Base-by-base conservation (phyloP, 176 grass and related monocot genomes). In the Rhynchospora breviuscula region DNA sequence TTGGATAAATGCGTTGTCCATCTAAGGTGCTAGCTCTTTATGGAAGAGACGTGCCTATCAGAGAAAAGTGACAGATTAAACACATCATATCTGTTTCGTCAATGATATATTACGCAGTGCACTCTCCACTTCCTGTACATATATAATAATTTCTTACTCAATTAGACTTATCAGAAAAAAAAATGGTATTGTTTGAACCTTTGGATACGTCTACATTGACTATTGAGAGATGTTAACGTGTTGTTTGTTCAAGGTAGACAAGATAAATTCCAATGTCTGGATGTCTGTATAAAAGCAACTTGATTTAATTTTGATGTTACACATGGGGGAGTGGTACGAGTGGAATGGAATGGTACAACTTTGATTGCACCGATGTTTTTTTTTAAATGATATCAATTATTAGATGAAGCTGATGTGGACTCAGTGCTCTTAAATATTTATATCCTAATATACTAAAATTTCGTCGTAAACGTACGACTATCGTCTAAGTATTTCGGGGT, bases 211-310 rank as follows among this genome's bases (percentile, higher is more conserved):
- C 15, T 21, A 25, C 11, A 51, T 74, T 74, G 19, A 26, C 35
- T 40, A 40, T 76, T 76, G 49, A 53, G 23, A 11, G 72, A 52
- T 76, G 23, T 53, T 76, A 29, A 23, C 48, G 26, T 56, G 26
- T 56, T 14, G 22, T 56, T 76, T 56, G 48, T 31, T 76, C 23
- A 54, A 52, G 72, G 19, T 76, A 76, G 72, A 76, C 72, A 76
- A 56, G 72, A 76, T 76, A 76, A 56, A 31, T 29, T 17, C 49
- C 72, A 54, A 17, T 76, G 72, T 53, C 67, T 29, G 10, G 12
- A 29, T 76, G 72, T 54, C 49, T 76, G 72, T 26, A 53, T 14
- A 17, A 14, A 29, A 26, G 48, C 19, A 73, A 6, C 14, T 53
- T 76, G 48, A 76, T 75, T 75, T 72, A 25, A 52, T 44, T 52